A percentile compares a stretch with the other conserved stretches of the same genome.
Evolutionary conservation across 192 early-diverging fungal genomes (phyloP).

Genomic region (Backusella macrospora): DNA sequence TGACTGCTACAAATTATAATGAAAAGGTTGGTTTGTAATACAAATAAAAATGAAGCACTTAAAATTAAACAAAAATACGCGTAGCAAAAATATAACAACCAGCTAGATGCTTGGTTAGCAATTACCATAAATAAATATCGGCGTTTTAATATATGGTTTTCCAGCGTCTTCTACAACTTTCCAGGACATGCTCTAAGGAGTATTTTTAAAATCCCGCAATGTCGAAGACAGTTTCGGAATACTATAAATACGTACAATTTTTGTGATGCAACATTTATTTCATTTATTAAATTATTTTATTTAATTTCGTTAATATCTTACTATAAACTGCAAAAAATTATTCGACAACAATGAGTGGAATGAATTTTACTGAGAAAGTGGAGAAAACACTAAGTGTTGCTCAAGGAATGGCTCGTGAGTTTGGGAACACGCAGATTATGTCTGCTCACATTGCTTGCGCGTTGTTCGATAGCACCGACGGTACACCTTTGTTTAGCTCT

Average conservation of each 20-base stretch:
- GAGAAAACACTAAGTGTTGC: slow-evolving; percentile 66
- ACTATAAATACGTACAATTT: background rate
- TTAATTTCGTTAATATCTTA: background rate
- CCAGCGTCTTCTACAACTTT: background rate
- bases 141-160: background rate
- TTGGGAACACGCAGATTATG: slow-evolving; percentile 72
- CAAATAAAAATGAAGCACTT: background rate
- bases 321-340: background rate
- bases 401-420: slow-evolving; percentile 73
- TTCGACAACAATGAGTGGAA: slow-evolving; percentile 50
- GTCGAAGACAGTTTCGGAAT: background rate
- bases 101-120: background rate
- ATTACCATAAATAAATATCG: background rate
- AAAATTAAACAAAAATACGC: background rate
- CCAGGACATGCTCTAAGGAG: background rate
- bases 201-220: background rate
- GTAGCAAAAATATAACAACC: background rate
- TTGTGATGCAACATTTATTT: slow-evolving; percentile 1
- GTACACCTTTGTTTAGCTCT: slow-evolving; percentile 70
- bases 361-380: slow-evolving; percentile 88
- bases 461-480: slow-evolving; percentile 82
- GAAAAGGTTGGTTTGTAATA: background rate
- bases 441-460: slow-evolving; percentile 83
- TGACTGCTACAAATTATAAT: background rate
- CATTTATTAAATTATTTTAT: background rate